Evolutionary conservation across 2,329 filamentous ascomycete genomes (phyloP).

Genomic region (Fusarium sp.): DNA sequence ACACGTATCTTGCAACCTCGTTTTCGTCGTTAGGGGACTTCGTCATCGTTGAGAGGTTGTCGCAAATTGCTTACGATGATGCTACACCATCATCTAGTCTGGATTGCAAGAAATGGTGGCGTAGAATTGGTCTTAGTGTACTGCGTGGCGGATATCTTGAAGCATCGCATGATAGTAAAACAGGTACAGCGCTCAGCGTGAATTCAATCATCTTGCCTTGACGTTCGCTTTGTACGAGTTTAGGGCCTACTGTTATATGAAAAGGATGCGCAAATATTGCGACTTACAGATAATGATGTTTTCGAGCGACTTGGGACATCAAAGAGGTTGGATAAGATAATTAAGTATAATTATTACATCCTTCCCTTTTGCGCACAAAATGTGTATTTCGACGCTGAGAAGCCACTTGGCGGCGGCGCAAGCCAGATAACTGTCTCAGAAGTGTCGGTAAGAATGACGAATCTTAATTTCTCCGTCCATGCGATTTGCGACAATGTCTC

Average conservation of each 20-base stretch:
- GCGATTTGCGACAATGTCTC: slow-evolving; percentile 34
- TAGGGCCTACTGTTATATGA: not conserved
- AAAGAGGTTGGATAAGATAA: slow-evolving; percentile 28
- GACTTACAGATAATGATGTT: not conserved
- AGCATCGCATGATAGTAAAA: slow-evolving; percentile 38
- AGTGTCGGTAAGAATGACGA: slow-evolving; percentile 8
- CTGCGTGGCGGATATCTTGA: slow-evolving; percentile 49
- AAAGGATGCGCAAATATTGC: not conserved
- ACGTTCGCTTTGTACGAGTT: not conserved
- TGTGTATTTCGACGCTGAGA: slow-evolving; percentile 9
- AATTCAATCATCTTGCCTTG: not conserved
- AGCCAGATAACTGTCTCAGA: slow-evolving; percentile 29
- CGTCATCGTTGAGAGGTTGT: slow-evolving; percentile 8
- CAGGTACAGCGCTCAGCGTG: slow-evolving; percentile 12
- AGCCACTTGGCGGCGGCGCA: slow-evolving; percentile 9
- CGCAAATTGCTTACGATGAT: slow-evolving; percentile 29
- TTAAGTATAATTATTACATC: slow-evolving; percentile 22
- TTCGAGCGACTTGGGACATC: not conserved
- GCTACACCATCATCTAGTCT: slow-evolving; percentile 26
- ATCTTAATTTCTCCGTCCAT: not conserved
- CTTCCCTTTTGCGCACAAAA: slow-evolving; percentile 17
- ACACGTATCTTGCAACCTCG: not conserved
- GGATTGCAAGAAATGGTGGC: slow-evolving; percentile 46
- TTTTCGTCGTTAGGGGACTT: slow-evolving; percentile 3
- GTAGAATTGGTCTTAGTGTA: slow-evolving; percentile 47